Percentiles rank a stretch among this genome's conserved stretches.
These are phyloP conservation scores for Colletotrichum sp. DNA, from an alignment of 2,329 filamentous ascomycete genomes.

Conservation along the genomic window DNA sequence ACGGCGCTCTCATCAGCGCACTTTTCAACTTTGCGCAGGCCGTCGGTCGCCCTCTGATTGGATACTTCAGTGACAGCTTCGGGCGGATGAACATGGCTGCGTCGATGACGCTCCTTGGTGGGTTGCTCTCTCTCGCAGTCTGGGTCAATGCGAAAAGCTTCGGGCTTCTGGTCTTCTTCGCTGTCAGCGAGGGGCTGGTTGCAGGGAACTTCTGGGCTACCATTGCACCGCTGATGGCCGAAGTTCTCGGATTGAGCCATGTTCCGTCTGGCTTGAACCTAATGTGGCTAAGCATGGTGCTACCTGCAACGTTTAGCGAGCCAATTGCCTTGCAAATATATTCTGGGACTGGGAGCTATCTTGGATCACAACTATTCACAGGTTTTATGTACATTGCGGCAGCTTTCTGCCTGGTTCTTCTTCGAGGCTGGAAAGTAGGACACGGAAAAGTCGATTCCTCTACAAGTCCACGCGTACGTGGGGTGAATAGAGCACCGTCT, in stretches of 20 bases:
- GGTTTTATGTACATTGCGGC: background rate
- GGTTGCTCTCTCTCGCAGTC: background rate
- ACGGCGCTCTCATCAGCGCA: background rate
- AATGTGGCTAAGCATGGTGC: background rate
- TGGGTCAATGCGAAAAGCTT: background rate
- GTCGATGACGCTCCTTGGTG: background rate
- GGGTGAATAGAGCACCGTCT: background rate
- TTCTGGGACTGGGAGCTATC: background rate
- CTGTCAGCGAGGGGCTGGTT: background rate
- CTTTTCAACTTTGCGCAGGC: background rate
- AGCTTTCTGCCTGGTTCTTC: conserved; percentile 29
- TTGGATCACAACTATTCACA: background rate
- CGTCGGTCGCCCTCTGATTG: background rate
- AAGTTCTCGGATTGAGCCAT: background rate
- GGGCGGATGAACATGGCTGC: background rate
- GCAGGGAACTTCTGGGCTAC: background rate
- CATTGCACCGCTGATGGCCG: background rate
- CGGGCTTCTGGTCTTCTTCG: background rate
- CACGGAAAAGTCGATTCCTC: background rate
- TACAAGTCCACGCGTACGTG: accelerated
- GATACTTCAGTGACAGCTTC: background rate
- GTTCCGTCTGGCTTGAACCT: background rate
- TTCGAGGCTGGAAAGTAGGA: background rate
- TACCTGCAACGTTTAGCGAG: background rate
- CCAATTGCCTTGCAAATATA: background rate